These are phyloP conservation scores for Trichoderma aggressivum DNA, from an alignment of 2,329 filamentous ascomycete genomes.

Conservation along the genomic window DNA sequence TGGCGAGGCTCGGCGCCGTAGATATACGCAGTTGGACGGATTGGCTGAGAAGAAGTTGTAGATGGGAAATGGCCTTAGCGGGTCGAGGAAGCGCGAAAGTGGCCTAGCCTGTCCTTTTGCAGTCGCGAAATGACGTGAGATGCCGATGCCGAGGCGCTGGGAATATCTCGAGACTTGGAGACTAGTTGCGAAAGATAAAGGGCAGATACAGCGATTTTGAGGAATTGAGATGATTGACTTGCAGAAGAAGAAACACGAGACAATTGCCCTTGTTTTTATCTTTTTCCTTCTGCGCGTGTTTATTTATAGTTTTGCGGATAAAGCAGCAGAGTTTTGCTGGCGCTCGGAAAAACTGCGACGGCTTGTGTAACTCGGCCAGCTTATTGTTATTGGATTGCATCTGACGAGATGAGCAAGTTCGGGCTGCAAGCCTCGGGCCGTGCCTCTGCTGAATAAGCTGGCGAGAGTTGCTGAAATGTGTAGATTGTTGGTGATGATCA, in stretches of 20 bases:
- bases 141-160: not conserved
- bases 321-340: not conserved
- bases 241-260: not conserved
- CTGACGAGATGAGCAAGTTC: not conserved
- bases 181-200: not conserved
- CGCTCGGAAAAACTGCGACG: not conserved
- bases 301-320: not conserved
- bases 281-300: not conserved
- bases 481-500: not conserved
- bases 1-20: not conserved
- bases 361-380: not conserved
- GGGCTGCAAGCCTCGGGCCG: constrained; percentile 7
- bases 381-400: not conserved
- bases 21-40: not conserved
- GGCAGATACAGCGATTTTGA: not conserved
- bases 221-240: not conserved
- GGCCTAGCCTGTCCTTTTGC: not conserved
- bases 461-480: not conserved
- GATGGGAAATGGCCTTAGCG: constrained; percentile 7
- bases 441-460: constrained; percentile 6
- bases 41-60: constrained; percentile 8
- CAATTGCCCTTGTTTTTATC: not conserved
- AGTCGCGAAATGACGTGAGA: constrained; percentile 17
- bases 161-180: not conserved
- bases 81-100: constrained; percentile 15